Evolutionary conservation across 345 rosid genomes (phyloP), one percentile per base, ranked within the genome.

Genomic region (Microcos paniculata): DNA sequence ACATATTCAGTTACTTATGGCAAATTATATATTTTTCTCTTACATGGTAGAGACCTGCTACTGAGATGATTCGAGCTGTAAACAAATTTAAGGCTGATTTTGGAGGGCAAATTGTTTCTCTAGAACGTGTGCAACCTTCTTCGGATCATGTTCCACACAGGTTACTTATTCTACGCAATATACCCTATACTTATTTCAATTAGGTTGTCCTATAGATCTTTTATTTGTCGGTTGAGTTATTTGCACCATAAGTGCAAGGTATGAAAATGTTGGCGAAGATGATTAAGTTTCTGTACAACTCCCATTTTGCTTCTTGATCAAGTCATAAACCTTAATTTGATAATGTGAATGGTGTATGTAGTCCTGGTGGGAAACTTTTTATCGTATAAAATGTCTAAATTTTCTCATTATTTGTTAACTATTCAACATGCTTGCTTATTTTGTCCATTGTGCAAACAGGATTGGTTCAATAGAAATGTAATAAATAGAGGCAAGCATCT

Each of bases 111-210:
- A 77, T 95, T 74, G 80, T 93, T 85, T 89, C 93, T 52, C 61
- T 95, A 82, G 98, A 95, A 80, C 88, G 97, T 38, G 97, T 95
- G 70, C 99, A 95, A 71, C 98, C 97, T 76, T 95, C 99, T 62
- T 89, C 94, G 6, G 99, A 91, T 82, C 98, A 95, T 65, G 94
- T 93, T 75, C 94, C 90, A 73, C 99, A 93, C 90, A 91, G 98
- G 99, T 95, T 80, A 24, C 24, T 8, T 64, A 40, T 45, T 69
- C 26, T 38, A 10, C 33, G 6, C 23, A 30, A 11, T 13, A 16
- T 57, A 24, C 24, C 9, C 67, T 59, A 10, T 28, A 26, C 26
- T 68, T n/a, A 42, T 48, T 55, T 46, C 24, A 0, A 16, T 68
- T 28, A 16, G 0, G 15, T 68, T 1, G 8, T 48, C 1, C 7